A percentile compares a stretch with the other conserved stretches of the same genome.
Conservation (phyloP, 1,284 basidiomycete species). For the Lentinus polychrous region DNA sequence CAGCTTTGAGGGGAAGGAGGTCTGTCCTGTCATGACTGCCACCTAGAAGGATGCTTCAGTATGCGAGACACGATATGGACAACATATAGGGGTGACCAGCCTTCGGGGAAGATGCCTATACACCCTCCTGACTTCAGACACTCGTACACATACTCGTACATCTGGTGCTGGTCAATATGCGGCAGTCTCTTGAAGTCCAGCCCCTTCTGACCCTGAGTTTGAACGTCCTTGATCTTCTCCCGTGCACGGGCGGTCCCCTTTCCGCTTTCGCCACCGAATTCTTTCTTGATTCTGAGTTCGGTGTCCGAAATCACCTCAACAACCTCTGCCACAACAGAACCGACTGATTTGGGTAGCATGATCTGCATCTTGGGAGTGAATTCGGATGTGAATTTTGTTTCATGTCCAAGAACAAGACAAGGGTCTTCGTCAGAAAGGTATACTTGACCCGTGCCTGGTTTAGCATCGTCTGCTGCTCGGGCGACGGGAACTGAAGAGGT, state of each 20-base stretch:
- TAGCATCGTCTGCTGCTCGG: constrained; percentile 87
- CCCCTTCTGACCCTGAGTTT: constrained; percentile 49
- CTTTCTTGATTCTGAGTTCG: constrained; percentile 77
- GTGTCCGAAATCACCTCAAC: constrained; percentile 89
- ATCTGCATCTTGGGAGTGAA: constrained; percentile 83
- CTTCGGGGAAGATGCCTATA: constrained; percentile 97
- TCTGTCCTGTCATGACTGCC: constrained; percentile 97
- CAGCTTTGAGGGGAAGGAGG: constrained; percentile 90
- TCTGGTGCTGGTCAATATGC: constrained; percentile 87
- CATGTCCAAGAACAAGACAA: constrained; percentile 73
- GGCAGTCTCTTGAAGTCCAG: constrained; percentile 76
- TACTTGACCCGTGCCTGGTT: constrained; percentile 71
- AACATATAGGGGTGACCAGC: constrained; percentile 31
- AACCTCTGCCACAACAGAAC: constrained; percentile 79
- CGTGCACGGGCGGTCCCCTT: constrained; percentile 69
- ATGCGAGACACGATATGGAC: constrained; percentile 1
- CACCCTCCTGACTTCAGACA: constrained; percentile 82
- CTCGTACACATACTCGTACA: constrained; percentile 93
- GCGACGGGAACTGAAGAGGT: constrained; percentile 75
- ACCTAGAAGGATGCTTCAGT: constrained; percentile 39
- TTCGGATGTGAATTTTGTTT: constrained; percentile 76
- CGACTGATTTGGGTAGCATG: constrained; percentile 79
- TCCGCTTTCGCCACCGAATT: constrained; percentile 80
- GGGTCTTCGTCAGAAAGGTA: constrained; percentile 72
- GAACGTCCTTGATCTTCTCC: constrained; percentile 56